A percentile compares a stretch with the other conserved stretches of the same genome.
Conservation (phyloP, 163 green algal genomes). For the Prototheca cutis region DNA sequence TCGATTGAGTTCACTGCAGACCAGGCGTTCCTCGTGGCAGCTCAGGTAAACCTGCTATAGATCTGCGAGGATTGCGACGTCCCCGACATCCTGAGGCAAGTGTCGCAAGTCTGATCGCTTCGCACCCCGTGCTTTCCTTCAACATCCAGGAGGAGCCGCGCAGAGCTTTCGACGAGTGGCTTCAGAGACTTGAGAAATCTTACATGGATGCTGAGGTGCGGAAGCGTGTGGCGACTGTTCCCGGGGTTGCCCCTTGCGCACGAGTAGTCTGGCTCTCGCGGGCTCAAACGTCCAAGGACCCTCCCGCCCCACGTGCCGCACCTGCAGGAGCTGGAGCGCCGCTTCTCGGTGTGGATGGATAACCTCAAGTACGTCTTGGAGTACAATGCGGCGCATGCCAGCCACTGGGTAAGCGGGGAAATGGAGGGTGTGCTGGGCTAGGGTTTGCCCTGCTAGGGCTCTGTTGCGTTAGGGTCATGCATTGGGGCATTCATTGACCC, state of each 20-base stretch:
- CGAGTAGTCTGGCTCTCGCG: background rate
- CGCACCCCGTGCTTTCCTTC: too few species aligned
- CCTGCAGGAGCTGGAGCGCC: constrained; percentile 46
- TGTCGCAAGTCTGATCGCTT: too few species aligned
- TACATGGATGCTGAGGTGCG: constrained; percentile 20
- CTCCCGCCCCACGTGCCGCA: background rate
- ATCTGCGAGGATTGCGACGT: too few species aligned
- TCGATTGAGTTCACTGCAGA: too few species aligned
- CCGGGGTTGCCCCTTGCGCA: background rate
- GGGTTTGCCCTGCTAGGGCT: too few species aligned
- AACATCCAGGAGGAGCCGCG: constrained; percentile 18
- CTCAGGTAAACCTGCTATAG: too few species aligned
- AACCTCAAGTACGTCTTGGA: constrained; percentile 65
- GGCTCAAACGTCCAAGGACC: background rate
- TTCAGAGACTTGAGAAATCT: background rate
- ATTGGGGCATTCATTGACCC: background rate
- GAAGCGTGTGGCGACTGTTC: background rate
- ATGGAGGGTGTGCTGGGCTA: background rate
- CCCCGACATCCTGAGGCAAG: too few species aligned
- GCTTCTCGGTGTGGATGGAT: constrained; percentile 62
- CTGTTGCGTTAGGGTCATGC: background rate
- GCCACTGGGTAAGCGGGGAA: constrained; percentile 33
- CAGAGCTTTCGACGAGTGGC: constrained; percentile 23
- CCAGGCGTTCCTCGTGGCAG: too few species aligned
- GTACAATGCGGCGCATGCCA: constrained; percentile 55